Evolutionary conservation across 2,329 filamentous ascomycete species (phyloP), one percentile per base, ranked within the genome.

Genomic region (Trichoderma lentiforme): DNA sequence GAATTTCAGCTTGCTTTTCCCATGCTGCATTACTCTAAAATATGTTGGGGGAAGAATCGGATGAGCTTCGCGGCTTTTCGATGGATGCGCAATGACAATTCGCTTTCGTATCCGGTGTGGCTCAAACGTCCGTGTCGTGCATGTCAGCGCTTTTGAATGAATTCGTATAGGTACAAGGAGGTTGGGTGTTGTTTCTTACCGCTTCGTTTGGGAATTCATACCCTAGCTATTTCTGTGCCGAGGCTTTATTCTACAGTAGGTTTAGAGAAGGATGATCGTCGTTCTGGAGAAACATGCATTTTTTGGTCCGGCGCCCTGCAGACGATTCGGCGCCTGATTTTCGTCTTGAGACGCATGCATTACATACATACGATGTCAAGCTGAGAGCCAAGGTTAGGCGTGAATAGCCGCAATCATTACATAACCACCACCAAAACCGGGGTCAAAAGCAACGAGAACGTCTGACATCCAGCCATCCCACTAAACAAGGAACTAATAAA

Each of bases 311-410:
- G n/a, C 18, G 64, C 47, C 51, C 36, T 69, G 66, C 66, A 61
- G 34, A 61, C 7, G 18, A 56, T 21, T 21, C 21, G 21, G 21
- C 21, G 21, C 21, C 21, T 21, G 21, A 21, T 66, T 32, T 34
- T 60, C 30, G 66, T 69, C n/a, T n/a, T 34, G 6, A 2, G 30
- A 61, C 56, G 66, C 66, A 69, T 69, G 66, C 21, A 69, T 69
- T 69, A 61, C 66, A 51, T 69, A 69, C 53, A 60, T 68, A 2
- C 5, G 2, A 24, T 56, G 63, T 32, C 47, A 18, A 36, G 36
- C 34, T 18, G 21, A 39, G 9, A 9, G 15, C 26, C 14, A 36
- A n/a, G 8, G 36, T 39, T 39, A 8, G 53, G 56, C 28, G 56
- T 34, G 18, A 60, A 47, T 30, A 61, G 66, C 39, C 39, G 56